These are phyloP conservation scores for Naematelia encephala DNA, from an alignment of 768 basidiomycete species.

Conservation along the genomic window DNA sequence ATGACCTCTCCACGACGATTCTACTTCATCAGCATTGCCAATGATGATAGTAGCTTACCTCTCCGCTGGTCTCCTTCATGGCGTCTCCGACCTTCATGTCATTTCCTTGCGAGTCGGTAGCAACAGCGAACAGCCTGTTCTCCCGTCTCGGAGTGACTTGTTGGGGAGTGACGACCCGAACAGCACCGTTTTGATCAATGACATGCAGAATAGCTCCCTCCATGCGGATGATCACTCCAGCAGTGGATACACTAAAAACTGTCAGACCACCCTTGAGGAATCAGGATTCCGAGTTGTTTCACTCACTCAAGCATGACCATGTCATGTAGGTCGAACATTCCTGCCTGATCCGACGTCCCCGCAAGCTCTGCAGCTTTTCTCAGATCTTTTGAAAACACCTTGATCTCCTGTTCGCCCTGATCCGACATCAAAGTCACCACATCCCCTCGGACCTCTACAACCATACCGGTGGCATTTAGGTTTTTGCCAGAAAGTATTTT, in stretches of 20 bases:
- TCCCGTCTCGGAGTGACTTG: constrained; percentile 84
- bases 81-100: constrained; percentile 84
- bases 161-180: constrained; percentile 83
- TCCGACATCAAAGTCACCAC: constrained; percentile 91
- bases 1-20: constrained; percentile 82
- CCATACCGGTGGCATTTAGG: constrained; percentile 90
- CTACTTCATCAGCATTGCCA: constrained; percentile 51
- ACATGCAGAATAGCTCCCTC: constrained; percentile 95
- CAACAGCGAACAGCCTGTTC: constrained; percentile 77
- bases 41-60: constrained; percentile 57
- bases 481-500: constrained; percentile 97
- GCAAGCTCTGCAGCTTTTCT: constrained; percentile 95
- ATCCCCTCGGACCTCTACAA: constrained; percentile 83
- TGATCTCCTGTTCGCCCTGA: constrained; percentile 95
- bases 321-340: constrained; percentile 93
- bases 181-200: constrained; percentile 87
- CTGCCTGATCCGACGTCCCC: constrained; percentile 72
- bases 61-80: constrained; percentile 85
- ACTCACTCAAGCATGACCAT: constrained; percentile 93
- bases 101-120: constrained; percentile 82
- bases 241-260: constrained; percentile 70
- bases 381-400: constrained; percentile 94
- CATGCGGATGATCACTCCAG: constrained; percentile 95
- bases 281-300: neutral
- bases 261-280: neutral